Evolutionary conservation across 805 yeast species (phyloP), one percentile per base, ranked within the genome.

Genomic region (Candida parachauliodes): DNA sequence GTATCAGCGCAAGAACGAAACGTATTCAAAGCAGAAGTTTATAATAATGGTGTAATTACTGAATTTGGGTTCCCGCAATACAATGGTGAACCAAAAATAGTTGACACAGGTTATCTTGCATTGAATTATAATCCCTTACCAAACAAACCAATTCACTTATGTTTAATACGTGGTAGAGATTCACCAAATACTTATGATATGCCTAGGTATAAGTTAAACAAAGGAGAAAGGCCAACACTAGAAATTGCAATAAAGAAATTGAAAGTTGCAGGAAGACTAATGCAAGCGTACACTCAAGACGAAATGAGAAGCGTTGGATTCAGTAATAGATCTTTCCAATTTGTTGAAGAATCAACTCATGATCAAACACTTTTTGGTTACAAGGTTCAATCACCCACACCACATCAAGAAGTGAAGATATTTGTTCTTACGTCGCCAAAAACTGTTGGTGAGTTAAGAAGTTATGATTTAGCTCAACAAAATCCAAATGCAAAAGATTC

Each of bases 261-360:
- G 46, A 76, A 93, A 49, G 76, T 88, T 43, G 96, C 86, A 3
- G 95, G 84, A 4, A 71, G 95, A 48, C 59, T 89, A 59, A 86
- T 87, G 95, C 91, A 87, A 50, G 94, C 96, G 1, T 88, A 75
- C 57, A 89, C 97, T 0, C 80, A 79, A 49, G 97, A 89, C 48
- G 96, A 88, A 54, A 87, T 91, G 95, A 58, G 78, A 37, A 65
- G 81, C 27, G 73, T 77, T 32, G 89, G 93, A 0, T 76, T 86
- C 52, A 94, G 96, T 8, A 76, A 80, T 46, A 66, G 97, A 43
- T 70, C 84, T 3, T 88, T 88, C 59, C 77, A 77, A 43, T 83
- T 88, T 46, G 79, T 70, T 2, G 95, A 89, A 49, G 74, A 70
- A 44, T 56, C 70, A 3, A 45, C 40, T 6, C 18, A 43, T 11